phyloP scores from a whole-genome alignment of 192 early-diverging fungal species.

The Rhizophagus prolifer region DNA sequence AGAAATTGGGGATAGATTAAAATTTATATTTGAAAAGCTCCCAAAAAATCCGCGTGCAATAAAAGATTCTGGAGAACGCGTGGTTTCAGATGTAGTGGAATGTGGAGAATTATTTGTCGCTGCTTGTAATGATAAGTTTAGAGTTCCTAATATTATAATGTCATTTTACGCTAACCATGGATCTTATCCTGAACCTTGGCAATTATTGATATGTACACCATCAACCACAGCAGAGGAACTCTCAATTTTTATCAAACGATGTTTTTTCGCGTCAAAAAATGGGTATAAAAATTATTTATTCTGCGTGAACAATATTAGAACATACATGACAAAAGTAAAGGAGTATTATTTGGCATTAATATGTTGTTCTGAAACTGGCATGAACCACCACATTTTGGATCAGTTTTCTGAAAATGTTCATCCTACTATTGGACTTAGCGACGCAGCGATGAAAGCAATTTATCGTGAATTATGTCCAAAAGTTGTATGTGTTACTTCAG shows the following conservation, averaged over 20 bases:
- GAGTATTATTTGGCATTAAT: conserved; percentile 30
- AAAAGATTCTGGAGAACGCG: neutral
- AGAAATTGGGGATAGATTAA: conserved; percentile 18
- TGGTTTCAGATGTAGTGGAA: conserved; percentile 11
- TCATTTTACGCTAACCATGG: conserved; percentile 28
- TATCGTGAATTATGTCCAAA: conserved; percentile 20
- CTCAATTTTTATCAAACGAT: conserved; percentile 27
- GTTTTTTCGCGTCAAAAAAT: conserved; percentile 23
- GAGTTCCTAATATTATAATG: conserved; percentile 33
- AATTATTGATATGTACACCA: conserved; percentile 27
- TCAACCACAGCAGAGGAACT: conserved; percentile 28
- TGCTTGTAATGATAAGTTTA: conserved; percentile 23
- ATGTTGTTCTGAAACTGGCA: conserved; percentile 24
- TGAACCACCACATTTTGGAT: conserved; percentile 30
- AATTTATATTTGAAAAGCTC: conserved; percentile 5
- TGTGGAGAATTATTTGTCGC: conserved; percentile 29
- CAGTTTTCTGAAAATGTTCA: conserved; percentile 29
- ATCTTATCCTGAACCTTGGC: conserved; percentile 26
- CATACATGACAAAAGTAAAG: neutral
- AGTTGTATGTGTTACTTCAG: conserved; percentile 22
- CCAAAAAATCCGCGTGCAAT: neutral
- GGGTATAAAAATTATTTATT: conserved; percentile 22
- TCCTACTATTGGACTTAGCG: neutral
- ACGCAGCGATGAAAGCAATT: conserved; percentile 5
- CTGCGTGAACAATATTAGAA: conserved; percentile 22